Conservation (phyloP, 169 alveolate genomes). For the Plasmodium gaboni region DNA sequence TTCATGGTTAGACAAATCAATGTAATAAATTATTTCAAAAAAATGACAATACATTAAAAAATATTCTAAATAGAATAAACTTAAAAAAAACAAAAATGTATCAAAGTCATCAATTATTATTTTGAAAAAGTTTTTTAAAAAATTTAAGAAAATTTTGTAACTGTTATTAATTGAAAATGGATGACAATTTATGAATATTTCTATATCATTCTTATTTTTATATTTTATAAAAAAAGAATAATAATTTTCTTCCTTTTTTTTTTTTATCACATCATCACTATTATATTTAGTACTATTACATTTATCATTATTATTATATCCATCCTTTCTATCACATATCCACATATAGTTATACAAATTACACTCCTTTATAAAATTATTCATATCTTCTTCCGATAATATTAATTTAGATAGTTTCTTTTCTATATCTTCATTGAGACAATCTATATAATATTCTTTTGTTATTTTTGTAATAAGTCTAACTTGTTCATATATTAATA, state of each 20-base stretch:
- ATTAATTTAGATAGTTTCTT: neutral
- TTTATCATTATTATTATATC: slow-evolving; percentile 3
- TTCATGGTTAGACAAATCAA: slow-evolving; percentile 14
- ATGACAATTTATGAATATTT: slow-evolving; percentile 2
- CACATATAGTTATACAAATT: slow-evolving; percentile 65
- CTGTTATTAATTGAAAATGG: slow-evolving; percentile 24
- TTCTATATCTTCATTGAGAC: neutral
- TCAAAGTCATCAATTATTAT: slow-evolving; percentile 39
- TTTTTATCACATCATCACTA: neutral
- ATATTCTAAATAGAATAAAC: slow-evolving; percentile 27
- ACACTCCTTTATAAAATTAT: neutral
- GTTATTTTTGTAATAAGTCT: slow-evolving; percentile 15
- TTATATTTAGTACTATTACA: neutral
- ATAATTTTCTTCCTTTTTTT: slow-evolving; percentile 16
- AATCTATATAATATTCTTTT: slow-evolving; percentile 8
- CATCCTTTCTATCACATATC: slow-evolving; percentile 9
- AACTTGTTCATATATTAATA: slow-evolving; percentile 30
- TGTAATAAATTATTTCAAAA: slow-evolving; percentile 44
- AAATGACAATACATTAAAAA: slow-evolving; percentile 46
- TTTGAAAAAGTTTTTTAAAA: slow-evolving; percentile 48
- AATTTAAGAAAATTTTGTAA: slow-evolving; percentile 46
- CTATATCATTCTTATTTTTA: slow-evolving; percentile 13
- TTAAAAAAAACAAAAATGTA: slow-evolving; percentile 36
- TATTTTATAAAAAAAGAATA: slow-evolving; percentile 29
- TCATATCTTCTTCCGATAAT: slow-evolving; percentile 20